Evolutionary conservation across 257 asterid species (phyloP).

Genomic region (Plantago ovata): DNA sequence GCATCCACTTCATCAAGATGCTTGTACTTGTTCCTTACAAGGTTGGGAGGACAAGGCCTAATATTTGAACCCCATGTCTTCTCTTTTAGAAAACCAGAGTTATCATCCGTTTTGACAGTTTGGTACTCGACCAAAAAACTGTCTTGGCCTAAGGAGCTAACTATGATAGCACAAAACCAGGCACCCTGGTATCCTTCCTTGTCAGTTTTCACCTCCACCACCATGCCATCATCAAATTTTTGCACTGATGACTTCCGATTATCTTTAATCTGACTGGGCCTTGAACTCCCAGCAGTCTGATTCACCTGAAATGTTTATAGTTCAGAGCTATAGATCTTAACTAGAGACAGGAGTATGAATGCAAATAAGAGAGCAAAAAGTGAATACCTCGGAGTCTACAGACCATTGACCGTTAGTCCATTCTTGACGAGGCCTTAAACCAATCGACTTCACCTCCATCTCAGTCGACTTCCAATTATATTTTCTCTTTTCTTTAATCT

Average conservation of each 20-base stretch:
- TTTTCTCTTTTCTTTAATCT: constrained; percentile 27
- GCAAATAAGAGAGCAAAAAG: constrained; percentile 13
- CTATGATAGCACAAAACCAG: constrained; percentile 49
- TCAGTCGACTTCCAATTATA: no score
- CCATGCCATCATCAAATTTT: constrained; percentile 38
- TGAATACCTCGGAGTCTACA: constrained; percentile 33
- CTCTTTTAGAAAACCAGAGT: constrained; percentile 39
- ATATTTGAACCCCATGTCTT: constrained; percentile 32
- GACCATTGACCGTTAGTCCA: constrained; percentile 45
- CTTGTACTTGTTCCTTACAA: constrained; percentile 31
- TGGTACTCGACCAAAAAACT: constrained; percentile 53
- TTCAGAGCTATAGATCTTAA: background rate
- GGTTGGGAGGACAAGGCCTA: constrained; percentile 56
- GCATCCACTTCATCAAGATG: constrained; percentile 63
- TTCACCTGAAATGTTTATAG: constrained; percentile 29
- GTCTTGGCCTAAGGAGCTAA: constrained; percentile 25
- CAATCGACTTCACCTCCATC: no score
- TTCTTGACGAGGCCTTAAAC: constrained; percentile 56
- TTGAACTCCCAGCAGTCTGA: constrained; percentile 19
- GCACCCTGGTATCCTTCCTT: constrained; percentile 67
- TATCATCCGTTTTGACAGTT: constrained; percentile 47
- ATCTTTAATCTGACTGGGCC: constrained; percentile 23
- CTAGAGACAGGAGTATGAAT: background rate
- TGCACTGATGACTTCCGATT: constrained; percentile 24
- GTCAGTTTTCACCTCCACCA: constrained; percentile 62